Evolutionary conservation across 2,329 filamentous ascomycete genomes (phyloP).

Genomic region (Epichloe hybrida): DNA sequence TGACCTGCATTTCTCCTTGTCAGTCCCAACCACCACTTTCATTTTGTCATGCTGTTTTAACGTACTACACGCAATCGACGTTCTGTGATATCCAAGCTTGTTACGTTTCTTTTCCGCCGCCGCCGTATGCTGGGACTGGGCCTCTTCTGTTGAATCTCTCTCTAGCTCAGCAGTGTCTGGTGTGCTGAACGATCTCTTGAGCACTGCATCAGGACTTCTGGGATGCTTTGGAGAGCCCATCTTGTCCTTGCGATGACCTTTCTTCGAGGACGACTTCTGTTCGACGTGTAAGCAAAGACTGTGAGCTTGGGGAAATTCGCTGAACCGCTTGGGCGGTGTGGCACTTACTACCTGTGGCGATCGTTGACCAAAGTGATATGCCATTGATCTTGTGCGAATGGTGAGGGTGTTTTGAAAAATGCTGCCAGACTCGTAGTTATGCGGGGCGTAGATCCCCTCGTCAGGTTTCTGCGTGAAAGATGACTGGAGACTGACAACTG

Average conservation of each 20-base stretch:
- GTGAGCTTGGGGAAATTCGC: background rate
- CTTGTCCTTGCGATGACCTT: background rate
- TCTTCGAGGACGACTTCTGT: background rate
- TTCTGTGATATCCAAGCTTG: slow-evolving; percentile 90
- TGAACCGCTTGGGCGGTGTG: background rate
- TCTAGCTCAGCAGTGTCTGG: slow-evolving; percentile 32
- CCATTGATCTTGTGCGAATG: background rate
- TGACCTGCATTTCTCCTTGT: slow-evolving; percentile 46
- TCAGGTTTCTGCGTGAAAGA: no score
- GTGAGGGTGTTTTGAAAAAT: background rate
- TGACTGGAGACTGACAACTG: no score
- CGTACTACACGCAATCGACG: slow-evolving; percentile 91
- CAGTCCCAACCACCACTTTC: background rate
- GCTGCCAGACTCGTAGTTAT: background rate
- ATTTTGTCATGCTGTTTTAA: slow-evolving; percentile 13
- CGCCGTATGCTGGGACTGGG: slow-evolving; percentile 16
- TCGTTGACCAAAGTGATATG: slow-evolving; percentile 1
- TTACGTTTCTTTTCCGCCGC: slow-evolving; percentile 54
- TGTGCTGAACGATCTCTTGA: slow-evolving; percentile 37
- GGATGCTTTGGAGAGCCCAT: slow-evolving; percentile 9
- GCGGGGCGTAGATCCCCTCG: no score
- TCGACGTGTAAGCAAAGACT: background rate
- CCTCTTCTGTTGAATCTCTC: slow-evolving; percentile 17
- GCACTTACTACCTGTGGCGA: slow-evolving; percentile 3
- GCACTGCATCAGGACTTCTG: slow-evolving; percentile 21